Evolutionary conservation across 257 asterid species (phyloP), one percentile per base, ranked within the genome.

Genomic region (Ehretia macrophylla): DNA sequence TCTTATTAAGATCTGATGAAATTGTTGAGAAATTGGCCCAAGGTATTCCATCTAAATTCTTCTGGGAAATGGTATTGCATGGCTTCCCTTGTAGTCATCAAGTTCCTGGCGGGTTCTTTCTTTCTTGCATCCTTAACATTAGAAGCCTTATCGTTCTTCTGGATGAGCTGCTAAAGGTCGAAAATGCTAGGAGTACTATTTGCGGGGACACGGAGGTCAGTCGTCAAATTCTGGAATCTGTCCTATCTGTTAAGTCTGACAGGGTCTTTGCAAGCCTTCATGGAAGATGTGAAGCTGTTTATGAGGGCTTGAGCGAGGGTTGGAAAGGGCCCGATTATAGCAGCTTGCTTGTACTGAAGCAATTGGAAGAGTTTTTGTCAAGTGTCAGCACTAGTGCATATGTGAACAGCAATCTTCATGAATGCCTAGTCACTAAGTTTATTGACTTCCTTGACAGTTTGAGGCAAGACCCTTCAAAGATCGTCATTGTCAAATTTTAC

Each of bases 21-120:
- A 71, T 72, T 58, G 49, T 85, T 60, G 92, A 81, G 51, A 86
- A 75, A 68, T 59, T 82, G 68, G 74, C 86, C 72, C 49, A 70
- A 51, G 99, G 90, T 22, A 58, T 75, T 71, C 87, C 79, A 55
- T 74, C 86, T 22, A 79, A 82, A 69, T 68, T 82, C 51, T 74
- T 86, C 64, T 93, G 95, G 97, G 85, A 85, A 73, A 64, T 84
- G 66, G 71, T 64, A 17, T 69, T 89, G 78, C 96, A 86, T 80
- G 99, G 99, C 17, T 83, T 93, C 73, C 95, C 99, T 14, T 81
- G 85, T 62, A 72, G 77, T 72, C 63, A 67, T 68, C 86, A 71
- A 53, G 72, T 60, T 74, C 68, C 74, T 6, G 68, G 85, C 64
- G 96, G 80, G 68, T 65, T 80, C 75, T 65, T 93, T 46, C 81